A percentile compares a stretch with the other conserved stretches of the same genome.
Conservation (phyloP, 2,329 filamentous ascomycete genomes). For the Microthyrium microscopicum region DNA sequence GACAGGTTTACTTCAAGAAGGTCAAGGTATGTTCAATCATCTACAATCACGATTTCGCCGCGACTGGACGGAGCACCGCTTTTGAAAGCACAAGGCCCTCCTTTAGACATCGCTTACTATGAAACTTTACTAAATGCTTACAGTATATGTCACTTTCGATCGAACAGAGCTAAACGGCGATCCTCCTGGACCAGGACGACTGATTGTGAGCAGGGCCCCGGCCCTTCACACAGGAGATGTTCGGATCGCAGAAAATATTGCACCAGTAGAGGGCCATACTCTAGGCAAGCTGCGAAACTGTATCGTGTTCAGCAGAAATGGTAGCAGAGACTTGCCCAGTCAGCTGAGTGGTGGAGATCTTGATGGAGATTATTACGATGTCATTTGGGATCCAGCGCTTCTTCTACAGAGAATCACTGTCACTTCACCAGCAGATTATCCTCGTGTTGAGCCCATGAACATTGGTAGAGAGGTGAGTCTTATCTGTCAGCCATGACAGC, state of each 20-base stretch:
- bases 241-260: slow-evolving; percentile 44
- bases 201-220: slow-evolving; percentile 63
- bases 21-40: slow-evolving; percentile 55
- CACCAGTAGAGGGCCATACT: slow-evolving; percentile 42
- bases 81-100: no score
- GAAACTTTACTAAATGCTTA: no score
- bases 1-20: slow-evolving; percentile 47
- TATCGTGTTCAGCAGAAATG: slow-evolving; percentile 59
- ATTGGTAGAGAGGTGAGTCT: no score
- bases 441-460: slow-evolving; percentile 36
- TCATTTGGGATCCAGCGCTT: slow-evolving; percentile 52
- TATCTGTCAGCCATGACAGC: no score
- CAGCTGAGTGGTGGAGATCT: slow-evolving; percentile 68
- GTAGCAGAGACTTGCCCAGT: slow-evolving; percentile 58
- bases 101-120: no score
- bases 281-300: slow-evolving; percentile 52
- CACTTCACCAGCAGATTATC: slow-evolving; percentile 53
- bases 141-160: slow-evolving; percentile 10
- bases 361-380: slow-evolving; percentile 66
- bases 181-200: slow-evolving; percentile 32
- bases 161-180: no score
- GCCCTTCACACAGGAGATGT: slow-evolving; percentile 71
- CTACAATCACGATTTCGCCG: slow-evolving; percentile 34
- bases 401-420: slow-evolving; percentile 21
- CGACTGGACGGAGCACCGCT: slow-evolving; percentile 11